A percentile compares a stretch with the other conserved stretches of the same genome.
Conservation (phyloP, 2,329 filamentous ascomycete species). For the Aphanocladium album region DNA sequence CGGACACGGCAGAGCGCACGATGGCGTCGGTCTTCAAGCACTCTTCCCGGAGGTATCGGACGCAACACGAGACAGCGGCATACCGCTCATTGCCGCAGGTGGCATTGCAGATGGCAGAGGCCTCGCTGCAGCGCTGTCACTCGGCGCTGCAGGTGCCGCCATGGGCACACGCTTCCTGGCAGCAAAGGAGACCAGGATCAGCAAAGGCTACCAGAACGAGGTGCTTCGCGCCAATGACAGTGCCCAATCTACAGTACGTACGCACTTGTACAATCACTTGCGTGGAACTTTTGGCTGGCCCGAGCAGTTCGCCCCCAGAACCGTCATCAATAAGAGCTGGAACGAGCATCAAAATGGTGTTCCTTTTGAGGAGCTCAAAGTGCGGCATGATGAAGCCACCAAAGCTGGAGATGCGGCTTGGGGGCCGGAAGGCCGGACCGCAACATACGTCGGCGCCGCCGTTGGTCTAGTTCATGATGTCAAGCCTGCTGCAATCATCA, state of each 20-base stretch:
- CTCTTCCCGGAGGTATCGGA: conserved; percentile 47
- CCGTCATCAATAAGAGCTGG: conserved; percentile 35
- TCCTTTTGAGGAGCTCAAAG: conserved; percentile 41
- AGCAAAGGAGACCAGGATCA: conserved; percentile 33
- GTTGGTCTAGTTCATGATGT: conserved; percentile 40
- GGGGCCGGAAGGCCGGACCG: conserved; percentile 43
- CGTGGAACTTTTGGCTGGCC: conserved; percentile 41
- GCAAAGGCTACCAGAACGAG: conserved; percentile 37
- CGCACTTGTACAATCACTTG: conserved; percentile 40
- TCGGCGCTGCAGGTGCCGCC: conserved; percentile 49
- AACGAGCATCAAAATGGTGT: conserved; percentile 30
- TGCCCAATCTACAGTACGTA: conserved; percentile 34
- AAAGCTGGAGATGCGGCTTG: conserved; percentile 39
- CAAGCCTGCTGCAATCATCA: conserved; percentile 33
- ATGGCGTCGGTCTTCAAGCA: conserved; percentile 40
- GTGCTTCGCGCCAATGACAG: conserved; percentile 36
- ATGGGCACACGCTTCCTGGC: conserved; percentile 63
- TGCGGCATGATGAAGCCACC: conserved; percentile 34
- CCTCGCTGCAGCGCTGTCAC: conserved; percentile 41
- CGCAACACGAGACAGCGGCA: conserved; percentile 27
- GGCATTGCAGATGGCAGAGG: conserved; percentile 49
- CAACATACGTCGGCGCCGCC: conserved; percentile 44
- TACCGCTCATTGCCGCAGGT: conserved; percentile 47
- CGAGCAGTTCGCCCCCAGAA: conserved; percentile 33
- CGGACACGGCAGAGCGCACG: conserved; percentile 43